Evolutionary conservation across 148 eudicot genomes (phyloP).

Genomic region (Cornus kousa): DNA sequence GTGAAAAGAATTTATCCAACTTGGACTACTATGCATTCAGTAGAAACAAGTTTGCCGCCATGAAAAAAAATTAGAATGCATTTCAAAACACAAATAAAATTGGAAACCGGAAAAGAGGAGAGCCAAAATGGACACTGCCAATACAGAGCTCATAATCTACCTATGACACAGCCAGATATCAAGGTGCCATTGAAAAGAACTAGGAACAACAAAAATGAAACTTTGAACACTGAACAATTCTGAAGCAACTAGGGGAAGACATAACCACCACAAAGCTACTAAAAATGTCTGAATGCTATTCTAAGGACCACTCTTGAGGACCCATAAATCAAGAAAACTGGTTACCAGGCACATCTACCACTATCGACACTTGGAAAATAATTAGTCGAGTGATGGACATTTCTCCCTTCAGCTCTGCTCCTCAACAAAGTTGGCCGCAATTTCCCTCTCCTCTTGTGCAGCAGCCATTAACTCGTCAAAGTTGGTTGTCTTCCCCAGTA

Average conservation of each 20-base stretch:
- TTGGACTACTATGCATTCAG: too few relatives aligned
- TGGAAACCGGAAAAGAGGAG: too few relatives aligned
- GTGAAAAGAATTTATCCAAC: too few relatives aligned
- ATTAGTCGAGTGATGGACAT: neutral
- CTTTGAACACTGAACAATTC: neutral
- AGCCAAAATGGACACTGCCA: too few relatives aligned
- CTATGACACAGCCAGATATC: too few relatives aligned
- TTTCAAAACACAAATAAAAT: too few relatives aligned
- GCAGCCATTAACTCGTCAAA: slow-evolving; percentile 73
- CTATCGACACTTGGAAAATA: neutral
- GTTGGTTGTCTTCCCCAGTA: slow-evolving; percentile 61
- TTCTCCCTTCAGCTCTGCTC: slow-evolving; percentile 30
- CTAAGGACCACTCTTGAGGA: neutral
- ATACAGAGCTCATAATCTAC: neutral
- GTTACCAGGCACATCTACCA: neutral
- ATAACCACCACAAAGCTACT: neutral
- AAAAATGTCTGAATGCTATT: neutral
- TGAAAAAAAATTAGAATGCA: too few relatives aligned
- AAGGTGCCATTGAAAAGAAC: neutral
- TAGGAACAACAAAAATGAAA: neutral
- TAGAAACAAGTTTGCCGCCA: too few relatives aligned
- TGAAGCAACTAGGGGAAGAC: neutral
- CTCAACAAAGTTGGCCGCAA: slow-evolving; percentile 21
- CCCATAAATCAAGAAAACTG: neutral
- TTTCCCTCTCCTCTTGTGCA: slow-evolving; percentile 35